Base-by-base conservation (phyloP, 2,329 filamentous ascomycete species). In the Sphaerulina populicola region DNA sequence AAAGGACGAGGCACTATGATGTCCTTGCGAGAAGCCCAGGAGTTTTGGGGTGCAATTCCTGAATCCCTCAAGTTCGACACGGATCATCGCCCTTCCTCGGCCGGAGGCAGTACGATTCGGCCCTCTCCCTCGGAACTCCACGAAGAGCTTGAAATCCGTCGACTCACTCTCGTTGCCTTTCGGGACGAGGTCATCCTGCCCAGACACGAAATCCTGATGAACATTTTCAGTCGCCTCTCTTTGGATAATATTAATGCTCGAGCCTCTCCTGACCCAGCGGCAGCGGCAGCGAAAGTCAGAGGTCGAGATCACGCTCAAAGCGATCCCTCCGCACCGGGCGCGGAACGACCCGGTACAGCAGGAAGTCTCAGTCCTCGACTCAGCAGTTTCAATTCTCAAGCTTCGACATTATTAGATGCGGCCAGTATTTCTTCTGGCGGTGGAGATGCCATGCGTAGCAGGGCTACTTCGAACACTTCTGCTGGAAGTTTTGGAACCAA, bases 171-270 rank as follows among this genome's bases (percentile, higher is more conserved):
- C 15, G 83, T 88, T 18, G 82, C 86, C 3, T 98, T 93, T 71
- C 83, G 93, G 47, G 93, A 98, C 68, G 83, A 80, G 15, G 81
- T 98, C 51, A 88, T 98, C 44, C 73, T 98, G 1, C 88, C 88
- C 1, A 83, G 91, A 45, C 93, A 94, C 69, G 90, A 96, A 50
- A 83, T 81, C 6, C 79, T 98, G 21, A 94, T 93, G 73, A 80
- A 82, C 6, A 91, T 93, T 51, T 96, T 96, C 71, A 94, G 88
- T 2, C 82, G 91, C 2, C 77, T 97, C 0, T 90, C 85, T 3
- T 80, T 97, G 1, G 90, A 96, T 57, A 93, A 85, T 55, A 69
- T 77, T 15, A 74, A 72, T 54, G 69, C 71, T 8, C 70, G 72
- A 1, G 62, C 74, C 1, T 69, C 74, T 11, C 58, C 64, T 6